Conservation (phyloP, 1,284 basidiomycete genomes). For the Melanopsichium pennsylvanicum region DNA sequence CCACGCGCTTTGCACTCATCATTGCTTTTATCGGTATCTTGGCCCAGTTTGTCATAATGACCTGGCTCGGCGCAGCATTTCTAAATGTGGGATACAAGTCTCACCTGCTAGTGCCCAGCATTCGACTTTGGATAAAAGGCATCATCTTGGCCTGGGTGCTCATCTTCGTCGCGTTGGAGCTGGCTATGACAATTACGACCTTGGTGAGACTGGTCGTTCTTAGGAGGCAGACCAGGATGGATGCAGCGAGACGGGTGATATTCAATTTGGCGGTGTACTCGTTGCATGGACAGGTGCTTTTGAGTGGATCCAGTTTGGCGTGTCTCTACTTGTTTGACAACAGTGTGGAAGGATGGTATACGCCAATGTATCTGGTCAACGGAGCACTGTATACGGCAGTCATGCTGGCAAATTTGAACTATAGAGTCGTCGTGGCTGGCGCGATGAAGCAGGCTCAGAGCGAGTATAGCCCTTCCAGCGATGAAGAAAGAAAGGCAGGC, state of each 20-base stretch:
- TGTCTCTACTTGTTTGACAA: constrained; percentile 14
- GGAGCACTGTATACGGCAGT: constrained; percentile 28
- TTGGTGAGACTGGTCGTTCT: constrained; percentile 11
- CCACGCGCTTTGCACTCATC: neutral
- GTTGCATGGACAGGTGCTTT: constrained; percentile 21
- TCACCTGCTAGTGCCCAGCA: neutral
- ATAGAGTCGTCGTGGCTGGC: constrained; percentile 3
- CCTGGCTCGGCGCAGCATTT: constrained; percentile 20
- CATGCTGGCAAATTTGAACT: constrained; percentile 25
- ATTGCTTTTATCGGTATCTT: neutral
- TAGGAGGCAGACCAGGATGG: constrained; percentile 11
- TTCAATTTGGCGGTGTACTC: constrained; percentile 26
- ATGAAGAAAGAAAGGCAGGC: too few species aligned
- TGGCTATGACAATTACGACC: constrained; percentile 22
- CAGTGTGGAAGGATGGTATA: constrained; percentile 18
- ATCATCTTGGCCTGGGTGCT: constrained; percentile 26
- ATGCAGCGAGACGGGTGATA: constrained; percentile 9
- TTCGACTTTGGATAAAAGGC: constrained; percentile 1
- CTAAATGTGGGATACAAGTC: constrained; percentile 9
- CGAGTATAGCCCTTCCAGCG: neutral
- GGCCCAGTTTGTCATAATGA: constrained; percentile 14
- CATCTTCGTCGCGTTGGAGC: constrained; percentile 20
- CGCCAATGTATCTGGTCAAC: constrained; percentile 14
- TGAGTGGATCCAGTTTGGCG: constrained; percentile 10
- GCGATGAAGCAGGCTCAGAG: constrained; percentile 10